Evolutionary conservation across 1,139 yeast species (phyloP).

Genomic region (Taphrina flavorubra): DNA sequence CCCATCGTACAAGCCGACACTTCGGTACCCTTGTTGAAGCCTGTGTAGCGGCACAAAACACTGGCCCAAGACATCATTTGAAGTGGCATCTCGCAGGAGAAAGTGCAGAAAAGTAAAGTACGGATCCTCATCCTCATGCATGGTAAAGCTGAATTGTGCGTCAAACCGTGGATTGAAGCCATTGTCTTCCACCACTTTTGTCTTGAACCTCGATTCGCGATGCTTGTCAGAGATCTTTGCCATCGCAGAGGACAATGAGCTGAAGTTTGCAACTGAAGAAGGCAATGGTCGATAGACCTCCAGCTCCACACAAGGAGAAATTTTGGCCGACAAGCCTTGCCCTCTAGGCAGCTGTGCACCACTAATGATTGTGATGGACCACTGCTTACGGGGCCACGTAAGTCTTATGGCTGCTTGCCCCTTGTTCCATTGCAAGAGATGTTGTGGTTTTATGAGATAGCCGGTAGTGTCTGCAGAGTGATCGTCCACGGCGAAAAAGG

Average conservation of each 20-base stretch:
- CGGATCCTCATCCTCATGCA: conserved; percentile 21
- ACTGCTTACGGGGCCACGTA: conserved; percentile 41
- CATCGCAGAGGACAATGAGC: background rate
- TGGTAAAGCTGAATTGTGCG: conserved; percentile 49
- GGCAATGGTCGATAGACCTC: conserved; percentile 59
- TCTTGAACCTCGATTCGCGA: conserved; percentile 45
- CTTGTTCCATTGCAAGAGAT: conserved; percentile 45
- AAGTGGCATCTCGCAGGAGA: conserved; percentile 11
- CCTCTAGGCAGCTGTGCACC: conserved; percentile 77
- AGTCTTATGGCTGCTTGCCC: conserved; percentile 45
- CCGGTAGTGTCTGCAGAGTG: conserved; percentile 62
- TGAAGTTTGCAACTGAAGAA: conserved; percentile 11
- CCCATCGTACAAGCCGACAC: conserved; percentile 71
- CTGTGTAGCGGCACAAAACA: conserved; percentile 50
- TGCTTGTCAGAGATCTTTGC: conserved; percentile 7
- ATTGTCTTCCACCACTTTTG: conserved; percentile 60
- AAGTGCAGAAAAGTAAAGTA: conserved; percentile 34
- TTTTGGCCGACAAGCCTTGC: conserved; percentile 54
- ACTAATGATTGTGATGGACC: conserved; percentile 63
- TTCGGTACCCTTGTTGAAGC: conserved; percentile 71
- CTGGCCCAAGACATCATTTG: conserved; percentile 19
- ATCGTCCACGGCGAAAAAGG: conserved; percentile 64
- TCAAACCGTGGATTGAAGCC: conserved; percentile 92
- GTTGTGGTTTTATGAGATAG: conserved; percentile 73
- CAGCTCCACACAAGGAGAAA: conserved; percentile 65